Base-by-base conservation (phyloP, 768 basidiomycete genomes). In the Kwoniella mangroviensis region DNA sequence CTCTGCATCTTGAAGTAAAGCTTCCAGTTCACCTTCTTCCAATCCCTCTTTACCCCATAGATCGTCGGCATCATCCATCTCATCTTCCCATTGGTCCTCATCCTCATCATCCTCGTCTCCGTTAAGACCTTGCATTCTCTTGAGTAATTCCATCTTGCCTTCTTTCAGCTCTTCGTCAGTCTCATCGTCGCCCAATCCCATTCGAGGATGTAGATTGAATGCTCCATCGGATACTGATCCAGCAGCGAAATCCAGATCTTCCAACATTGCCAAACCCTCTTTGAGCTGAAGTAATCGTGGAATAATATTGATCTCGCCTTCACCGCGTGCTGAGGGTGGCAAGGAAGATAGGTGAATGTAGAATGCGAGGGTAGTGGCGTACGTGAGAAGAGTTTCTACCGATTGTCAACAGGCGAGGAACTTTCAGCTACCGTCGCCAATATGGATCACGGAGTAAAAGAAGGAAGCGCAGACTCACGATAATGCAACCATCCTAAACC, bases 341-440 rank as follows among this genome's bases (percentile, higher is more conserved):
- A 70, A 88, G 3, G 74, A 70, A 19, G 92, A 89, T n/a, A 98
- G 86, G 81, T 94, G 89, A 51, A 98, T 85, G 84, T 96, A 98
- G 84, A 94, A 98, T 0, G 94, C 92, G 55, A 98, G 89, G 2
- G 89, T 90, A 0, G 94, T 92, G 21, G 92, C 87, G 79, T 98
- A 98, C 10, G 94, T 93, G 45, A 97, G 85, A 2, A 96, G 86
- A 1, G 94, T 88, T 86, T 98, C 95, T 98, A 45, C 34, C 34
- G 9, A 34, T 34, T 26, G 59, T 21, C 21, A 15, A 40, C 13
- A 41, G 9, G 55, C 12, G 15, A 59, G 10, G 43, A n/a, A 40
- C 26, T 0, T n/a, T 63, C 19, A 34, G 13, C 43, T 15, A 54
- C n/a, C 12, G 17, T 52, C 1, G 22, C n/a, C 19, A 40, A 7